These are phyloP conservation scores for Globisporangium middletonii DNA, from an alignment of 352 stramenopile species.

Conservation along the genomic window DNA sequence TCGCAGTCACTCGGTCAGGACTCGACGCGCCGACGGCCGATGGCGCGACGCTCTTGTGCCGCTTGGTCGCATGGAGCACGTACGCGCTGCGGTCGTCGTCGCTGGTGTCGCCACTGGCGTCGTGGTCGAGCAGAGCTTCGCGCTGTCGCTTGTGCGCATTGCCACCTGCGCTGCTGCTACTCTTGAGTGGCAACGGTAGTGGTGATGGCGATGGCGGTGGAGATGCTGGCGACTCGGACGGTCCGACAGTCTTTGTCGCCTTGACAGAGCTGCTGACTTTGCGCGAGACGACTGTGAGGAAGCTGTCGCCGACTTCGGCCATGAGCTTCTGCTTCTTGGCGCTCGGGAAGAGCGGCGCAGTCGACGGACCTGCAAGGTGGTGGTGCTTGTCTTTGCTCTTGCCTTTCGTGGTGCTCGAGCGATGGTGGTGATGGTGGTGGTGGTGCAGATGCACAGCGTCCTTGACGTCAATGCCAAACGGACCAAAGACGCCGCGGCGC, in stretches of 20 bases:
- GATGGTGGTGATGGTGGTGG: conserved; percentile 1
- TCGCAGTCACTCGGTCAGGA: no score
- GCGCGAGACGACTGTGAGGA: conserved; percentile 29
- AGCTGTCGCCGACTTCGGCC: conserved; percentile 30
- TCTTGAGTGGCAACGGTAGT: not conserved
- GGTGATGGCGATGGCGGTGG: not conserved
- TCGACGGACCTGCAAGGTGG: conserved; percentile 1
- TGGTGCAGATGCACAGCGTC: not conserved
- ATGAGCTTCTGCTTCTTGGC: conserved; percentile 53
- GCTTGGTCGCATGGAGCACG: conserved; percentile 35
- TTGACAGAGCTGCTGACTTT: conserved; percentile 13
- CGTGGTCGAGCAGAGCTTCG: conserved; percentile 8
- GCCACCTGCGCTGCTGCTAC: conserved; percentile 2
- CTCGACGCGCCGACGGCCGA: no score
- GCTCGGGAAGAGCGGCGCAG: conserved; percentile 28
- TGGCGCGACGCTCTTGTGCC: conserved; percentile 25
- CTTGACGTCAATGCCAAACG: conserved; percentile 6
- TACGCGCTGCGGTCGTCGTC: conserved; percentile 15
- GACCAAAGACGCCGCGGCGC: conserved; percentile 10
- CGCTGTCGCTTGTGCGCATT: conserved; percentile 31
- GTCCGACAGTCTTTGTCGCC: not conserved
- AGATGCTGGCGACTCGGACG: not conserved
- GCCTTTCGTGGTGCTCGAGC: not conserved
- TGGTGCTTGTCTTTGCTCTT: not conserved
- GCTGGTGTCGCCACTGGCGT: no score